phyloP scores from a whole-genome alignment of 2,329 filamentous ascomycete species.

The Didymella sp. region DNA sequence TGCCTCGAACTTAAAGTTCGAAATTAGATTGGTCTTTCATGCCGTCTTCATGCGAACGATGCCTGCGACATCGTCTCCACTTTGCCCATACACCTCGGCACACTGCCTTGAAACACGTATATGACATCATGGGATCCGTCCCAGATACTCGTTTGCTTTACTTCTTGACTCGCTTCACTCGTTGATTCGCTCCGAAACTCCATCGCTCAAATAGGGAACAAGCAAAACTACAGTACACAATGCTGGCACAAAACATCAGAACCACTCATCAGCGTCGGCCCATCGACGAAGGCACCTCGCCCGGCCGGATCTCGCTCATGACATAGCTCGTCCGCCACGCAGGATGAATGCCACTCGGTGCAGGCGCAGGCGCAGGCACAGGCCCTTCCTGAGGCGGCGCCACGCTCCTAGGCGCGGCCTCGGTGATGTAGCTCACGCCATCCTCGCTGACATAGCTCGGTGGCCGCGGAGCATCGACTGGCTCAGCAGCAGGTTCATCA shows the following conservation, averaged over 20 bases:
- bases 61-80: slow-evolving; percentile 2
- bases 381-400: slow-evolving; percentile 24
- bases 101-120: slow-evolving; percentile 4
- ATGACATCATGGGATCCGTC: slow-evolving; percentile 7
- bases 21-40: slow-evolving; percentile 7
- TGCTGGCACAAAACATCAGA: background rate
- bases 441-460: slow-evolving; percentile 81
- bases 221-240: background rate
- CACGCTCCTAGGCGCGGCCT: slow-evolving; percentile 60
- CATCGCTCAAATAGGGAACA: slow-evolving; percentile 6
- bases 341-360: slow-evolving; percentile 47
- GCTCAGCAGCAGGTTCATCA: background rate
- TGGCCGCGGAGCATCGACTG: slow-evolving; percentile 58
- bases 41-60: background rate
- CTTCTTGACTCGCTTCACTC: background rate
- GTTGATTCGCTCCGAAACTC: slow-evolving; percentile 6
- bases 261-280: slow-evolving; percentile 1
- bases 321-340: slow-evolving; percentile 48
- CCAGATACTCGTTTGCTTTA: background rate
- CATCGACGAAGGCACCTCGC: slow-evolving; percentile 21
- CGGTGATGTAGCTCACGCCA: slow-evolving; percentile 74
- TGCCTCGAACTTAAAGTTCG: background rate
- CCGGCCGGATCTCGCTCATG: slow-evolving; percentile 34
- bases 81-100: background rate
- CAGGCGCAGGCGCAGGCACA: slow-evolving; percentile 26